Evolutionary conservation across 2,329 filamentous ascomycete genomes (phyloP).

Genomic region (Ilyonectria mors-panacis): DNA sequence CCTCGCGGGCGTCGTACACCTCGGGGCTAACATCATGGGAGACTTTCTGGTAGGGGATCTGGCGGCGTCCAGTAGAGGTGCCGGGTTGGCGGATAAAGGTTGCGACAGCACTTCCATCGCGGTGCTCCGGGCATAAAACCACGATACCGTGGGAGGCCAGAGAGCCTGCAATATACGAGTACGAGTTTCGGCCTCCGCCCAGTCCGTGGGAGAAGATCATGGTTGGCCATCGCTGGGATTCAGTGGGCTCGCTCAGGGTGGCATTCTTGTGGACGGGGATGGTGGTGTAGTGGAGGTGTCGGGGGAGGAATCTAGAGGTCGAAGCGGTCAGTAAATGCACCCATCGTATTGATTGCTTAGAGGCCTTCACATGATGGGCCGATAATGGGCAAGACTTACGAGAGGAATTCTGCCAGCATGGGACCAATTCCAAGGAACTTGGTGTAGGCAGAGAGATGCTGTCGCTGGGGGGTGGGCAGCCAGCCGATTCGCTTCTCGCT

Average conservation of each 20-base stretch:
- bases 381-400: slow-evolving; percentile 59
- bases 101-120: slow-evolving; percentile 85
- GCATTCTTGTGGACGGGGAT: slow-evolving; percentile 83
- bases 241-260: slow-evolving; percentile 67
- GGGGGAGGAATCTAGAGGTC: slow-evolving; percentile 71
- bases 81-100: slow-evolving; percentile 76
- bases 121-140: slow-evolving; percentile 85
- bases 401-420: slow-evolving; percentile 71
- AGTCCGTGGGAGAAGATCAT: slow-evolving; percentile 91
- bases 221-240: slow-evolving; percentile 78
- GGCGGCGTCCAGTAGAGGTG: slow-evolving; percentile 45
- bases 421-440: slow-evolving; percentile 79
- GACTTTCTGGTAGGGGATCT: slow-evolving; percentile 66
- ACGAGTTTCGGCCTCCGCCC: slow-evolving; percentile 85
- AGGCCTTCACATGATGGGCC: neutral
- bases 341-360: neutral
- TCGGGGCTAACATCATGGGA: slow-evolving; percentile 76
- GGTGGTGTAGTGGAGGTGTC: slow-evolving; percentile 80
- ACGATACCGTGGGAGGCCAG: slow-evolving; percentile 86
- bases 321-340: slow-evolving; percentile 18
- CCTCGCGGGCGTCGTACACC: slow-evolving; percentile 77
- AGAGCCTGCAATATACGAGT: slow-evolving; percentile 86
- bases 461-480: slow-evolving; percentile 83
- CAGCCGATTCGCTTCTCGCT: slow-evolving; percentile 76
- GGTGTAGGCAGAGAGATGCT: slow-evolving; percentile 82